phyloP scores from a whole-genome alignment of 169 alveolate genomes.

The Pseudocohnilembus persalinus region DNA sequence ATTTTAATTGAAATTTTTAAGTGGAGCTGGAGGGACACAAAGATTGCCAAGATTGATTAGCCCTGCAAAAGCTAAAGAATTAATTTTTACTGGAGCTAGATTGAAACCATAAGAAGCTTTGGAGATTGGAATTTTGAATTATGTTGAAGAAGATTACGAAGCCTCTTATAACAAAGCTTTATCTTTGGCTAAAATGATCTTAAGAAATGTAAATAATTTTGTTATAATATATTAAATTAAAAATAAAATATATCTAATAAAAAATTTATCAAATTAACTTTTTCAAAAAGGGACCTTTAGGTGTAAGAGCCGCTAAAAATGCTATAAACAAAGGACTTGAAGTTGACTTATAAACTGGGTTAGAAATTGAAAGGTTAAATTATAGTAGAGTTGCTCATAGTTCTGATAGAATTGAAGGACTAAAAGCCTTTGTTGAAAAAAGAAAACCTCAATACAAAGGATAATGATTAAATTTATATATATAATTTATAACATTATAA shows the following conservation, averaged over 20 bases:
- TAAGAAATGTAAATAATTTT: slow-evolving; percentile 8
- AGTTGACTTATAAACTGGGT: slow-evolving; percentile 63
- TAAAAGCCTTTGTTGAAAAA: slow-evolving; percentile 80
- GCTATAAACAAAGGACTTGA: slow-evolving; percentile 76
- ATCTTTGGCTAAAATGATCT: slow-evolving; percentile 52
- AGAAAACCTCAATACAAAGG: slow-evolving; percentile 76
- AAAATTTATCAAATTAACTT: not conserved
- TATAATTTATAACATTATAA: too few species aligned
- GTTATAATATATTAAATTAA: too few species aligned
- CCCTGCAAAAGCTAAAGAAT: slow-evolving; percentile 78
- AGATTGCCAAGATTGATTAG: slow-evolving; percentile 78
- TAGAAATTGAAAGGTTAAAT: slow-evolving; percentile 58
- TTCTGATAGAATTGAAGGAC: slow-evolving; percentile 82
- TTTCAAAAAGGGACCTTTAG: slow-evolving; percentile 69
- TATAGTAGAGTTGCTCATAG: slow-evolving; percentile 67
- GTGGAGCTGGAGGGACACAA: slow-evolving; percentile 89
- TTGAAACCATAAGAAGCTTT: slow-evolving; percentile 69
- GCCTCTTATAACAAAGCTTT: slow-evolving; percentile 47
- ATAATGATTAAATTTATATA: slow-evolving; percentile 46
- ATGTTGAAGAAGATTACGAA: slow-evolving; percentile 55
- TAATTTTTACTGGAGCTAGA: slow-evolving; percentile 74
- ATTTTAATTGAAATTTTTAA: too few species aligned
- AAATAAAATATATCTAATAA: not conserved
- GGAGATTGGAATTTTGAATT: slow-evolving; percentile 74
- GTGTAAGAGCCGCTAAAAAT: slow-evolving; percentile 67